phyloP scores from a whole-genome alignment of 2,329 filamentous ascomycete species.

The Ophiostoma piceae region DNA sequence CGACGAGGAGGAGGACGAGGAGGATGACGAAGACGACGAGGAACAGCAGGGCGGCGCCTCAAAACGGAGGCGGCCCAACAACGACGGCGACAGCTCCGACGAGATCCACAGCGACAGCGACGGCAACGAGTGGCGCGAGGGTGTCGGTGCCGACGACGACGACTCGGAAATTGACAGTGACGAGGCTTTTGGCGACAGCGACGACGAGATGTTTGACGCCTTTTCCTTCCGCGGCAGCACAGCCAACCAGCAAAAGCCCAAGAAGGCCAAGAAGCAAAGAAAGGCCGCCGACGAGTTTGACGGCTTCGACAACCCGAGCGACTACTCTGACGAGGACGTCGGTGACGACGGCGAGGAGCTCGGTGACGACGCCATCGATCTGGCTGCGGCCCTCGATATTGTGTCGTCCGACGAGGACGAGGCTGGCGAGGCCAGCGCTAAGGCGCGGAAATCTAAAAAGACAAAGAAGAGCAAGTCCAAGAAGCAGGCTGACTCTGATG shows the following conservation, averaged over 20 bases:
- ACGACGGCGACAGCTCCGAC: conserved; percentile 48
- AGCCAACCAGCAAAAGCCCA: conserved; percentile 31
- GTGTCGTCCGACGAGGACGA: conserved; percentile 49
- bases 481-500: conserved; percentile 44
- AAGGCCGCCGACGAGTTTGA: conserved; percentile 48
- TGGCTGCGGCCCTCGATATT: conserved; percentile 53
- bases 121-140: conserved; percentile 79
- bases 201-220: conserved; percentile 77
- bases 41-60: conserved; percentile 52
- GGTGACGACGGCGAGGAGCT: conserved; percentile 51
- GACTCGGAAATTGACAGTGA: conserved; percentile 62
- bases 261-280: conserved; percentile 38
- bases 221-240: conserved; percentile 54
- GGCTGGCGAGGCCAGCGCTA: conserved; percentile 39
- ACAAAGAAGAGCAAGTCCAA: conserved; percentile 43
- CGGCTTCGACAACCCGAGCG: conserved; percentile 42
- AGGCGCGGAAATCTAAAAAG: conserved; percentile 34
- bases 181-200: conserved; percentile 83
- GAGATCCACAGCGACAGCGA: conserved; percentile 80
- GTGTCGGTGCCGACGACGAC: conserved; percentile 54
- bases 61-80: conserved; percentile 40
- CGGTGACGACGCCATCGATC: conserved; percentile 55
- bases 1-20: conserved; percentile 46
- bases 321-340: conserved; percentile 31
- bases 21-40: conserved; percentile 58